These are phyloP conservation scores for Fusarium heterosporum DNA, from an alignment of 2,329 filamentous ascomycete species.

Conservation along the genomic window DNA sequence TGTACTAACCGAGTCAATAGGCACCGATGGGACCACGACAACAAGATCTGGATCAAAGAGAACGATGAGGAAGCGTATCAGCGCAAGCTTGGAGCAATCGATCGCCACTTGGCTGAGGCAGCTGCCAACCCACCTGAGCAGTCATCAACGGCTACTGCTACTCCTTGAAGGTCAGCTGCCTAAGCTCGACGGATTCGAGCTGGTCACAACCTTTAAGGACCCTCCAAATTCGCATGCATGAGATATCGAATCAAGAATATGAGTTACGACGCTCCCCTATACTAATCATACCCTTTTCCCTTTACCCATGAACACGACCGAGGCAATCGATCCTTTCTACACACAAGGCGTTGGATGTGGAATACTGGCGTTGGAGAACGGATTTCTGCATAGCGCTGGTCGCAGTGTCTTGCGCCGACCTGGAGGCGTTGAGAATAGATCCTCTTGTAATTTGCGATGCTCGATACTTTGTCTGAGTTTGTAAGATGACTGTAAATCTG, in stretches of 20 bases:
- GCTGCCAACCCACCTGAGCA: conserved; percentile 25
- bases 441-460: conserved; percentile 7
- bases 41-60: conserved; percentile 69
- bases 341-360: conserved; percentile 32
- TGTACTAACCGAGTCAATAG: conserved; percentile 53
- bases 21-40: conserved; percentile 69
- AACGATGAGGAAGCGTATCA: conserved; percentile 45
- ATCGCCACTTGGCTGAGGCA: conserved; percentile 46
- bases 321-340: conserved; percentile 5
- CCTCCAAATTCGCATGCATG: background rate
- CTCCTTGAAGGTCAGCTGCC: background rate
- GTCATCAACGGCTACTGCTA: background rate
- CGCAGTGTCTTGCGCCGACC: conserved; percentile 9
- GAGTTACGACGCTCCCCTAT: conserved; percentile 19
- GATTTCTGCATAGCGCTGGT: conserved; percentile 9
- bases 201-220: background rate
- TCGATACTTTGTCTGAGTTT: conserved; percentile 19
- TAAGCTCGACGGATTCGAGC: background rate
- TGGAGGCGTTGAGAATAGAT: conserved; percentile 3
- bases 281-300: conserved; percentile 11
- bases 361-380: conserved; percentile 32
- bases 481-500: conserved; percentile 14
- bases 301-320: background rate
- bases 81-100: conserved; percentile 41
- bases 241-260: conserved; percentile 11